Base-by-base conservation (phyloP, 1,284 basidiomycete genomes). In the Fistulina hepatica region DNA sequence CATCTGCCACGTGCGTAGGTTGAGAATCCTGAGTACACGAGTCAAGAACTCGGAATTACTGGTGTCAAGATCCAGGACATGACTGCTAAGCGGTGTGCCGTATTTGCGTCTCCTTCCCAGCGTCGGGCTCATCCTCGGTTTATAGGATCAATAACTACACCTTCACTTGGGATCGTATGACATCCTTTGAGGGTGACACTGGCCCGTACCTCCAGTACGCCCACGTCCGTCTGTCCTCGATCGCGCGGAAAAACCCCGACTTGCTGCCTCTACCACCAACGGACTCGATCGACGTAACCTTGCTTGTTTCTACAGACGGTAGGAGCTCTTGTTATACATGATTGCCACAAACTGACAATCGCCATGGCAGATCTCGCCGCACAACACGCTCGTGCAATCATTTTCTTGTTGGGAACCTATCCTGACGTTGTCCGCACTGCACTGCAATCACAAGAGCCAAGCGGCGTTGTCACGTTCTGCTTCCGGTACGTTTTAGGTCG, bases 1-100 rank as follows among this genome's bases (percentile, higher is more conserved):
- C n/a, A n/a, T n/a, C n/a, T n/a, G n/a, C n/a, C n/a, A n/a, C n/a
- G n/a, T n/a, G n/a, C n/a, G n/a, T n/a, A n/a, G n/a, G 73, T 98
- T 39, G 88, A 91, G 54, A 79, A 98, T 60, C 93, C 93, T 1
- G 82, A 90, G 55, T 62, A 60, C 32, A 85, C 83, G 30, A 79
- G 80, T 44, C 73, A 75, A 50, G 86, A 97, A 57, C 80, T 97
- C 40, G 95, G 94, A 21, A 89, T 95, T 54, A 89, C 91, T 0
- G 93, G 91, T 6, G 83, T 99, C 55, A 98, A 98, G 69, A 93
- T 99, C 50, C 95, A 98, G 61, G 94, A 98, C 59, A 92, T 97
- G 91, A 71, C 81, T 28, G 90, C 86, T 19, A 97, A 93, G 61
- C 69, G 88, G 88, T 89, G 50, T 33, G 68, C 55, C 33, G 24